Evolutionary conservation across 2,329 filamentous ascomycete genomes (phyloP).

Genomic region (Aspergillus udagawae): DNA sequence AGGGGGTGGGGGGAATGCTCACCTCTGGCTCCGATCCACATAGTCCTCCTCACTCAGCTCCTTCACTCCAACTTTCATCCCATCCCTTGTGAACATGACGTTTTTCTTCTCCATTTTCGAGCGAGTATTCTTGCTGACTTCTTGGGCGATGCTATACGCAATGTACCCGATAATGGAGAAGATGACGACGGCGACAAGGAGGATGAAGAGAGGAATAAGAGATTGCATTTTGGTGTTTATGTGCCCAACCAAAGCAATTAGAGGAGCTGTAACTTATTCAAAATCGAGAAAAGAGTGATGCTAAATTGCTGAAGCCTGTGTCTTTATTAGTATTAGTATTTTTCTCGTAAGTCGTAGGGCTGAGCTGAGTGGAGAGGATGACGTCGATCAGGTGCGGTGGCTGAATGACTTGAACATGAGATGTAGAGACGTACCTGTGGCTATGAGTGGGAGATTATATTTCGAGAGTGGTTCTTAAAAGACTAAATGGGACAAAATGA

Average conservation of each 20-base stretch:
- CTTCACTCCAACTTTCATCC: constrained; percentile 58
- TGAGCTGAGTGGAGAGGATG: background rate
- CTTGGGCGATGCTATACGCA: constrained; percentile 55
- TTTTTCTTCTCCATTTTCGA: constrained; percentile 63
- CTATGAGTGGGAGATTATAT: background rate
- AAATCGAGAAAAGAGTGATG: background rate
- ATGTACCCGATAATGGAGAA: constrained; percentile 54
- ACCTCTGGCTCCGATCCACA: constrained; percentile 58
- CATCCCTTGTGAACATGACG: constrained; percentile 57
- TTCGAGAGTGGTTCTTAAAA: too few species aligned
- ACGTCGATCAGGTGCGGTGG: background rate
- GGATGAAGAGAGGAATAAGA: constrained; percentile 54
- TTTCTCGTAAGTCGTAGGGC: background rate
- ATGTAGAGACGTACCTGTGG: background rate
- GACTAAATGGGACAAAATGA: background rate
- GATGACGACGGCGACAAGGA: constrained; percentile 51
- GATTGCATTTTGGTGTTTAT: constrained; percentile 21
- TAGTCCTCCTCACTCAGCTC: constrained; percentile 56
- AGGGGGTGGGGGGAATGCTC: constrained; percentile 4
- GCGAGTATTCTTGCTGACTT: constrained; percentile 54
- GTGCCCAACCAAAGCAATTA: background rate
- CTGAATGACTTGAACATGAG: background rate
- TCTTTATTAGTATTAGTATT: background rate
- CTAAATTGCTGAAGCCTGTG: background rate
- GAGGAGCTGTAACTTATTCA: background rate